Conservation (phyloP, 176 grass and related monocot genomes). For the Coix lacrymajobi region DNA sequence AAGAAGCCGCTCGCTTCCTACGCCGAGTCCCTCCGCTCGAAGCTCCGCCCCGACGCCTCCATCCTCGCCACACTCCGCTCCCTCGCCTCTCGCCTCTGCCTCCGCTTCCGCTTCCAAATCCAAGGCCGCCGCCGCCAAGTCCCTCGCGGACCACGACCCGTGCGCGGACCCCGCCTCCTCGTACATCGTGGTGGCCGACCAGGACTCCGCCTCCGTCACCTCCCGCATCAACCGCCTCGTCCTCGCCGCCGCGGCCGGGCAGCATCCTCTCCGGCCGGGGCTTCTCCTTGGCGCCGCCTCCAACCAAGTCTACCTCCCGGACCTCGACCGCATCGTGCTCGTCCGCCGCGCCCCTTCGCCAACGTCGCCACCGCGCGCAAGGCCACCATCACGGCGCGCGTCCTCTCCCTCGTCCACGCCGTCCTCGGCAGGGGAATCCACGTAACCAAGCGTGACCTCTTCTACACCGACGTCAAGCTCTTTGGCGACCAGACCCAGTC, state of each 20-base stretch:
- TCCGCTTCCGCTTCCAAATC: constrained; percentile 30
- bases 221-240: constrained; percentile 70
- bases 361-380: constrained; percentile 89
- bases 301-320: constrained; percentile 91
- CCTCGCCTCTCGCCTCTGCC: constrained; percentile 48
- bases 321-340: constrained; percentile 95
- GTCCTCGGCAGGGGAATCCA: constrained; percentile 89
- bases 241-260: constrained; percentile 54
- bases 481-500: constrained; percentile 91
- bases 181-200: constrained; percentile 81
- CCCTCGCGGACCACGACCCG: constrained; percentile 44
- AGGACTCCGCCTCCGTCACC: constrained; percentile 57
- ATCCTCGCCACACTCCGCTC: constrained; percentile 72
- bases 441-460: constrained; percentile 95
- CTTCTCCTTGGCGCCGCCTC: constrained; percentile 82
- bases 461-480: constrained; percentile 98
- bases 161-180: constrained; percentile 15
- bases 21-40: constrained; percentile 78
- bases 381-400: constrained; percentile 86
- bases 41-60: constrained; percentile 66
- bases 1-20: constrained; percentile 57
- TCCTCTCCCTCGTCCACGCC: constrained; percentile 90
- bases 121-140: constrained; percentile 19
- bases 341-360: constrained; percentile 77
- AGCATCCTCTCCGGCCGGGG: constrained; percentile 68